A percentile compares a stretch with the other conserved stretches of the same genome.
phyloP scores from a whole-genome alignment of 2,329 filamentous ascomycete species.

The Colletotrichum eremochloae region DNA sequence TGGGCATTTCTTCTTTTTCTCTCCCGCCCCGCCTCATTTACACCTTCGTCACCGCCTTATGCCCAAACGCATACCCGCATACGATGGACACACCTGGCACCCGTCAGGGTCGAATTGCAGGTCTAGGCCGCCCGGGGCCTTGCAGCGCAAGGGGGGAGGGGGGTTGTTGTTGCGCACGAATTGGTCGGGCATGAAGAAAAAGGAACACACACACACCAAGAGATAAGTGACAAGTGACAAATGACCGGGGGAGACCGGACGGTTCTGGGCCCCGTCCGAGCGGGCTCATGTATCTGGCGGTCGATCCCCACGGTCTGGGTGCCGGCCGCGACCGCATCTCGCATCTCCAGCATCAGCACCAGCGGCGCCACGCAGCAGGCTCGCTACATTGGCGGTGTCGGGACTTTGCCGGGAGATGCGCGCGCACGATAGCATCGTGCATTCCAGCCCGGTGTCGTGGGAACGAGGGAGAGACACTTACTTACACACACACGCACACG shows the following conservation, averaged over 20 bases:
- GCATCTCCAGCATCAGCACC: conserved; percentile 4
- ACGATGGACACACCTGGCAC: background rate
- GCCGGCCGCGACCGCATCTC: conserved; percentile 22
- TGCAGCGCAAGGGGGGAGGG: background rate
- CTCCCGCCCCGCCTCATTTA: background rate
- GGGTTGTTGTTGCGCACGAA: background rate
- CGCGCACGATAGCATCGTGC: conserved; percentile 11
- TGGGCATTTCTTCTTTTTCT: background rate
- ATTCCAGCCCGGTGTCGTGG: background rate
- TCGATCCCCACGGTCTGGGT: conserved; percentile 19
- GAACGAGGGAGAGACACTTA: conserved; percentile 1
- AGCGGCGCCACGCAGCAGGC: background rate
- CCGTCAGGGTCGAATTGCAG: conserved; percentile 15
- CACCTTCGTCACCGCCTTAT: conserved; percentile 23
- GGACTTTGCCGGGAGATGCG: conserved; percentile 6
- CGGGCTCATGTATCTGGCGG: background rate
- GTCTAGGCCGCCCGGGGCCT: background rate
- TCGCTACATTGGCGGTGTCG: conserved; percentile 11
- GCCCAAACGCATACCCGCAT: background rate
- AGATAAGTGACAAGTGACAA: conserved; percentile 11
- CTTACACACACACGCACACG: background rate
- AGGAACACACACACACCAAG: background rate
- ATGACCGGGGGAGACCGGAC: background rate
- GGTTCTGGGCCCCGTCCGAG: conserved; percentile 4
- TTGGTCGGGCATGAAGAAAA: conserved; percentile 13